Evolutionary conservation across 768 basidiomycete species (phyloP).

Genomic region (Serendipita sp.): DNA sequence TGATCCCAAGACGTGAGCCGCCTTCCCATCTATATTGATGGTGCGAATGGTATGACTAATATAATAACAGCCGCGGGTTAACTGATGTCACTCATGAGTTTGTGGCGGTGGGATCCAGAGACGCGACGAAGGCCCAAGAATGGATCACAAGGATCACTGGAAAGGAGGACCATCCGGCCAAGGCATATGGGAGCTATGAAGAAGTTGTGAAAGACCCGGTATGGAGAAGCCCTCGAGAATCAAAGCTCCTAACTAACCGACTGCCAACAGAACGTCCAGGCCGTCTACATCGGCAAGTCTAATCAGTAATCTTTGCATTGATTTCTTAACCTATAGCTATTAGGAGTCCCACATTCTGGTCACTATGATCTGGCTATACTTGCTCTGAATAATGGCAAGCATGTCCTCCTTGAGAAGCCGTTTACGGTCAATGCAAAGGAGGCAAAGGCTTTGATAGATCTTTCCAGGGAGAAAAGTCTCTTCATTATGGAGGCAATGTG

Average conservation of each 20-base stretch:
- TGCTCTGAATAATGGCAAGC: constrained; percentile 64
- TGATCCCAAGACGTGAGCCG: constrained; percentile 53
- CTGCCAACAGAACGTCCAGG: constrained; percentile 46
- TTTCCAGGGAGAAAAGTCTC: constrained; percentile 61
- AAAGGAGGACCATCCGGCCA: constrained; percentile 34
- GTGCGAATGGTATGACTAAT: neutral
- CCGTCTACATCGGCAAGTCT: constrained; percentile 46
- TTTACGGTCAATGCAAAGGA: constrained; percentile 66
- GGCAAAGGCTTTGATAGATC: constrained; percentile 49
- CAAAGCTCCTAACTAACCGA: neutral
- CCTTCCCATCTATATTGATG: constrained; percentile 8
- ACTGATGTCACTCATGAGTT: constrained; percentile 53
- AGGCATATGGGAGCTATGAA: constrained; percentile 57
- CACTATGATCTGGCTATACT: constrained; percentile 67
- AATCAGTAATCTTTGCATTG: neutral
- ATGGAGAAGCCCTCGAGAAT: constrained; percentile 10
- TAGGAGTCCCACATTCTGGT: constrained; percentile 70
- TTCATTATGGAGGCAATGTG: constrained; percentile 92
- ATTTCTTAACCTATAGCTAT: neutral
- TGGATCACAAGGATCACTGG: constrained; percentile 44
- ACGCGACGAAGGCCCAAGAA: constrained; percentile 44
- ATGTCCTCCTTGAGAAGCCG: constrained; percentile 82
- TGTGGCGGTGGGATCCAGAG: constrained; percentile 64
- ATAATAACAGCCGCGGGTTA: constrained; percentile 36
- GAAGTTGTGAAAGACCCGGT: constrained; percentile 60